A percentile compares a stretch with the other conserved stretches of the same genome.
phyloP scores from a whole-genome alignment of 2,329 filamentous ascomycete species.

The Pseudopyrenochaeta lycopersici region DNA sequence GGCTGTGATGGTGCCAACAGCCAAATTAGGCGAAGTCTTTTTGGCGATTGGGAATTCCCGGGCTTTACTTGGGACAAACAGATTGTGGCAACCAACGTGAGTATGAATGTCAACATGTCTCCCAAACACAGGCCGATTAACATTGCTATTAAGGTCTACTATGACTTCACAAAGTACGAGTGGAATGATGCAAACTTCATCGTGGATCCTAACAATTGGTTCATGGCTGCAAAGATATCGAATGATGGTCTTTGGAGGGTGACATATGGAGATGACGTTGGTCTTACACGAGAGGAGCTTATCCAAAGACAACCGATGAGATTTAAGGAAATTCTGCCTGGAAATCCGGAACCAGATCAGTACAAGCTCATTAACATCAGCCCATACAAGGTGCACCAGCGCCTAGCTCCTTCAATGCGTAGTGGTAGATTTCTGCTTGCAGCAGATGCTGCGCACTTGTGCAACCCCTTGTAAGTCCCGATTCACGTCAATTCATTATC shows the following conservation, averaged over 20 bases:
- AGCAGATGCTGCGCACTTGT: slow-evolving; percentile 66
- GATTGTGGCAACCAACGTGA: slow-evolving; percentile 67
- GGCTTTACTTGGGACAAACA: slow-evolving; percentile 67
- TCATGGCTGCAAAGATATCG: slow-evolving; percentile 66
- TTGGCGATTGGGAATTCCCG: slow-evolving; percentile 52
- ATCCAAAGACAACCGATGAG: slow-evolving; percentile 60
- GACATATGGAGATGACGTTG: slow-evolving; percentile 63
- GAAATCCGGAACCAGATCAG: slow-evolving; percentile 63
- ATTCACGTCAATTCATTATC: slow-evolving; percentile 31
- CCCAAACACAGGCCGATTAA: too few relatives aligned
- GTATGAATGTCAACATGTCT: slow-evolving; percentile 22
- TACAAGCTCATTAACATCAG: slow-evolving; percentile 64
- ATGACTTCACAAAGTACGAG: slow-evolving; percentile 64
- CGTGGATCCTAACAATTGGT: slow-evolving; percentile 65
- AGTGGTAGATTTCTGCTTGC: slow-evolving; percentile 63
- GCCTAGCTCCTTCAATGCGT: slow-evolving; percentile 62
- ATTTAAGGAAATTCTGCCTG: slow-evolving; percentile 65
- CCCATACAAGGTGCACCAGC: slow-evolving; percentile 67
- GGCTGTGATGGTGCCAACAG: slow-evolving; percentile 76
- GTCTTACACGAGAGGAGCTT: slow-evolving; percentile 62
- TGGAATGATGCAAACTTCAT: slow-evolving; percentile 66
- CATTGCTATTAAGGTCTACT: slow-evolving; percentile 59
- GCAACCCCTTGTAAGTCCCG: slow-evolving; percentile 54
- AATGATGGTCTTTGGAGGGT: slow-evolving; percentile 67
- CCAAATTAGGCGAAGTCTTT: slow-evolving; percentile 55